Evolutionary conservation across 768 basidiomycete species (phyloP), one percentile per base, ranked within the genome.

Genomic region (Leccinum uliginosum): DNA sequence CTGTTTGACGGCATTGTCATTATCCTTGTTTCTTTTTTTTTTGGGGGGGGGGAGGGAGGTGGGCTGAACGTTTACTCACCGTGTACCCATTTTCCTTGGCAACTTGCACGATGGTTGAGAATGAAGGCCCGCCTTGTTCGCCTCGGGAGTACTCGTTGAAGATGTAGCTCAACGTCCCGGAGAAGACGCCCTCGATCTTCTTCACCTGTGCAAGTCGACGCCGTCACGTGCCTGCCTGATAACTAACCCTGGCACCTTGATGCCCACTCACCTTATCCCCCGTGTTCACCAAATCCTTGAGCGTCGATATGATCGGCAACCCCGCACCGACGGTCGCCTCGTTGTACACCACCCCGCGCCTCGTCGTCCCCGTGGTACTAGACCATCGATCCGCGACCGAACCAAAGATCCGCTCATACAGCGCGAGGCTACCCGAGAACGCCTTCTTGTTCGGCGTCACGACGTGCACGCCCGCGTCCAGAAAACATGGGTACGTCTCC

Each of bases 371-470:
- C 40, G 11, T 3, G 19, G 11, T 24, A n/a, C n/a, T n/a, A 43
- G 40, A 3, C 19, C 40, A 19, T 43, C 49, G 58, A 30, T 48
- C 21, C 8, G 43, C 29, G 6, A 15, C 77, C 55, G 75, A 71
- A 59, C 82, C 83, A 23, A 87, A 59, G 61, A 98, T 93, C 23
- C 74, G 70, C 51, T 87, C 75, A 44, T 89, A 98, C 35, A 97
- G 75, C 19, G 62, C 64, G 27, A 85, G 74, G 19, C 83, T 77
- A 0, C 88, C 87, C 14, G 93, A 95, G 68, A 87, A 93, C 1
- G 90, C 97, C 74, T 98, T 98, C 74, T 99, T 99, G 80, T 98
- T 99, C 15, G 97, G 96, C 1, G 97, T 99, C 47, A 96, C 84
- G 64, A 99, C 84, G 67, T 86, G 82, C 57, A 98, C 81, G 3